phyloP scores from a whole-genome alignment of 305 asterid species.

The Salvia sclarea region DNA sequence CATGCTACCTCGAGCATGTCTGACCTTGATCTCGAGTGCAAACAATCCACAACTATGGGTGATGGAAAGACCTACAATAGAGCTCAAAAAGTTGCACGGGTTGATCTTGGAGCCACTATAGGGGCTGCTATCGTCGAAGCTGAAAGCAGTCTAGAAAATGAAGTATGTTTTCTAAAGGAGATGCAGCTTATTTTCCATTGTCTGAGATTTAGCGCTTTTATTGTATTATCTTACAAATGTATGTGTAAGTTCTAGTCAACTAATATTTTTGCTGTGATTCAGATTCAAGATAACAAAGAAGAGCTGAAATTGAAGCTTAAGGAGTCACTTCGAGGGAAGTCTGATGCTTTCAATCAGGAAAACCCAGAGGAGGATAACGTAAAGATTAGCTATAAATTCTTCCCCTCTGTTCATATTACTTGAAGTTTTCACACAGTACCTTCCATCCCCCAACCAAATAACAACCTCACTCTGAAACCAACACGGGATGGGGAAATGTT shows the following conservation, averaged over 20 bases:
- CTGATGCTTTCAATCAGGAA: slow-evolving; percentile 75
- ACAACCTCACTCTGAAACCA: neutral
- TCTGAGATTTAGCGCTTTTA: slow-evolving; percentile 20
- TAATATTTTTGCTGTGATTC: slow-evolving; percentile 29
- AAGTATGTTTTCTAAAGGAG: slow-evolving; percentile 61
- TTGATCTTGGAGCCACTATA: slow-evolving; percentile 66
- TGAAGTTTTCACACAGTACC: neutral
- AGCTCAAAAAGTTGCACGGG: slow-evolving; percentile 63
- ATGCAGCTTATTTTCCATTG: slow-evolving; percentile 37
- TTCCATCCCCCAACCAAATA: too few relatives aligned
- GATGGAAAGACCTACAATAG: slow-evolving; percentile 39
- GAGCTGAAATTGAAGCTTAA: slow-evolving; percentile 80
- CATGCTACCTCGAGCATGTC: slow-evolving; percentile 57
- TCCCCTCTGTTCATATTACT: neutral
- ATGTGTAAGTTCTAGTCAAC: too few relatives aligned
- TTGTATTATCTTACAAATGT: too few relatives aligned
- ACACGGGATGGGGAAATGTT: slow-evolving; percentile 4
- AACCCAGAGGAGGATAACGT: slow-evolving; percentile 90
- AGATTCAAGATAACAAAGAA: slow-evolving; percentile 75
- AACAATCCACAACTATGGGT: slow-evolving; percentile 42
- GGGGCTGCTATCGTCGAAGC: slow-evolving; percentile 97
- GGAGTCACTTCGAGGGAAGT: slow-evolving; percentile 74
- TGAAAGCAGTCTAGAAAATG: slow-evolving; percentile 71
- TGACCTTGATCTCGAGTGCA: slow-evolving; percentile 44
- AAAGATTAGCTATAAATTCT: slow-evolving; percentile 14